These are phyloP conservation scores for Salvia miltiorrhiza DNA, from an alignment of 257 asterid species.

Conservation along the genomic window DNA sequence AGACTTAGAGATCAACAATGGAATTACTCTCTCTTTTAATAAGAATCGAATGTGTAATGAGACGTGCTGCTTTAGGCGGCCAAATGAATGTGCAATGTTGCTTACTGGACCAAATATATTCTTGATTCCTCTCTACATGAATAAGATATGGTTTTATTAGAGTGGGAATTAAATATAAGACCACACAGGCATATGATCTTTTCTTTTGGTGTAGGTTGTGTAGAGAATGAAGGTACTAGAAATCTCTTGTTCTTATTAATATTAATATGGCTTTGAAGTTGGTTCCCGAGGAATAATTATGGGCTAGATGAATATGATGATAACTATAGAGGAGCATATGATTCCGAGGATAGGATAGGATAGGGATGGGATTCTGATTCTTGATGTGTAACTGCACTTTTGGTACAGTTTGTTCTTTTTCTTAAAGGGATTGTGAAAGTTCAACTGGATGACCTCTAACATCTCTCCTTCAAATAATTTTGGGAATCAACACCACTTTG, in stretches of 20 bases:
- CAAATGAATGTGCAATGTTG: not conserved
- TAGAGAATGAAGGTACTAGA: not conserved
- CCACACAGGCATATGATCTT: not conserved
- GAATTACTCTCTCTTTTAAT: not conserved
- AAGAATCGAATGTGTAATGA: not conserved
- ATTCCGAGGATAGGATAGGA: conserved; percentile 1
- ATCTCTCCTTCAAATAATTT: not conserved
- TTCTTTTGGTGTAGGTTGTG: not conserved
- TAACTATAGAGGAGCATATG: not conserved
- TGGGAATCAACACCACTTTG: conserved; percentile 21
- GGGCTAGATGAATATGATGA: not conserved
- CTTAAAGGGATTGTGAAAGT: conserved; percentile 13
- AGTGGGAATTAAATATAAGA: not conserved
- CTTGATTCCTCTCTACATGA: not conserved
- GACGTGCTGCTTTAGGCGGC: not conserved
- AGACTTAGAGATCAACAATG: not conserved
- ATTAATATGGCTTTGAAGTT: not conserved
- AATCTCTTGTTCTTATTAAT: not conserved
- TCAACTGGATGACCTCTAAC: not conserved
- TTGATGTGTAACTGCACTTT: conserved; percentile 10
- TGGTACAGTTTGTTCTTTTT: conserved; percentile 15
- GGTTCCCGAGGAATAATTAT: not conserved
- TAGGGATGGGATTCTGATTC: not conserved
- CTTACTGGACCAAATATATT: not conserved
- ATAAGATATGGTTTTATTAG: not conserved